Conservation (phyloP, 2,329 filamentous ascomycete species). For the Fusarium neocosmosporiellum region DNA sequence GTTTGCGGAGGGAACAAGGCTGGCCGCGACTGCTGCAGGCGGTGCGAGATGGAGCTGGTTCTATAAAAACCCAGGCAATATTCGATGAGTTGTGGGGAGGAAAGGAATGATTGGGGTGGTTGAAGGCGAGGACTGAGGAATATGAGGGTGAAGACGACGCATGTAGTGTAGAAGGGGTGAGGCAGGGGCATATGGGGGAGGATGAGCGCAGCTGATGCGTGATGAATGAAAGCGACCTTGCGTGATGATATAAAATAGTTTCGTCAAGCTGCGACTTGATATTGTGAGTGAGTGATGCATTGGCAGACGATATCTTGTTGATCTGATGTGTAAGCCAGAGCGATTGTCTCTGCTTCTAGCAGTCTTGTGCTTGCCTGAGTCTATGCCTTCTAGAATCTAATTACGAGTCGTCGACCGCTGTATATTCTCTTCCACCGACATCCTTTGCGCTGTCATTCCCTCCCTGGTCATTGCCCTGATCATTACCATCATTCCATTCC, state of each 20-base stretch:
- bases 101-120: constrained; percentile 7
- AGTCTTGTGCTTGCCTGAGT: constrained; percentile 7
- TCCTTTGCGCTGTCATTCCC: background rate
- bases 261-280: background rate
- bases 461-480: constrained; percentile 14
- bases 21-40: background rate
- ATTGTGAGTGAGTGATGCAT: background rate
- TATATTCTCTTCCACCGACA: constrained; percentile 14
- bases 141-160: constrained; percentile 8
- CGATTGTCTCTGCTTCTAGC: background rate
- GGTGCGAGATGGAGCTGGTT: constrained; percentile 14
- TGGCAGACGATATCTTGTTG: background rate
- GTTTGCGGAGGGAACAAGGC: constrained; percentile 17
- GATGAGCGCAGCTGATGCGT: constrained; percentile 34
- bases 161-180: constrained; percentile 12
- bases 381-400: constrained; percentile 29
- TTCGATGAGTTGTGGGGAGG: constrained; percentile 7
- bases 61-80: constrained; percentile 15
- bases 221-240: constrained; percentile 42
- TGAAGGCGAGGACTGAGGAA: constrained; percentile 1
- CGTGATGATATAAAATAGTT: constrained; percentile 11
- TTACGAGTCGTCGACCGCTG: constrained; percentile 7
- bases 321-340: background rate
- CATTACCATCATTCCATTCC: constrained; percentile 2
- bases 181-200: background rate